A percentile compares a stretch with the other conserved stretches of the same genome.
Evolutionary conservation across 805 yeast species (phyloP).

Genomic region (Wickerhamomyces kurtzmanii): DNA sequence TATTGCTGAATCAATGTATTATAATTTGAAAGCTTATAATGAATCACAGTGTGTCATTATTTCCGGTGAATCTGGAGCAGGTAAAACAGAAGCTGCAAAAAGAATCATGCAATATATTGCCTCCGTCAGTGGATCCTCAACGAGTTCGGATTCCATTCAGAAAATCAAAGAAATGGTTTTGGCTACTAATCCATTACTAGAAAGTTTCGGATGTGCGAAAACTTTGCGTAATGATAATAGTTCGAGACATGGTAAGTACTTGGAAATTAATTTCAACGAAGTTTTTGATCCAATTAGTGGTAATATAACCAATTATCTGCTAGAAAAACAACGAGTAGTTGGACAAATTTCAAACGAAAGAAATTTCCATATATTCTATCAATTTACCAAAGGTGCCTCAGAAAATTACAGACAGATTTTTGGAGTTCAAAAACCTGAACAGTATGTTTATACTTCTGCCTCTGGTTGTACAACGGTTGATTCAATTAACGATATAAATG

Average conservation of each 20-base stretch:
- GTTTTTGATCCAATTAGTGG: conserved; percentile 89
- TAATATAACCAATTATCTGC: conserved; percentile 85
- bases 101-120: conserved; percentile 96
- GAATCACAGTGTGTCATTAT: conserved; percentile 97
- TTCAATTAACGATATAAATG: conserved; percentile 75
- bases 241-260: conserved; percentile 87
- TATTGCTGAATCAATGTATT: conserved; percentile 94
- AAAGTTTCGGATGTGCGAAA: conserved; percentile 90
- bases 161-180: conserved; percentile 94
- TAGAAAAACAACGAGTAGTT: conserved; percentile 96
- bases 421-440: conserved; percentile 93
- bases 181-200: conserved; percentile 90
- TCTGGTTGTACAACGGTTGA: conserved; percentile 81
- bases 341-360: conserved; percentile 88
- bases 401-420: conserved; percentile 71
- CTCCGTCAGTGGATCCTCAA: conserved; percentile 64
- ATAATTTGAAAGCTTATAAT: conserved; percentile 86
- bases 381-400: conserved; percentile 85
- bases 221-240: conserved; percentile 84
- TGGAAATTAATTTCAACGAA: conserved; percentile 80
- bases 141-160: conserved; percentile 60
- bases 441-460: conserved; percentile 80
- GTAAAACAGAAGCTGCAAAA: conserved; percentile 97
- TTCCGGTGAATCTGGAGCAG: conserved; percentile 97
- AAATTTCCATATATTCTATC: conserved; percentile 95